Evolutionary conservation across 306 rosid species (phyloP), one percentile per base, ranked within the genome.

Genomic region (Gynostemma pentaphyllum): DNA sequence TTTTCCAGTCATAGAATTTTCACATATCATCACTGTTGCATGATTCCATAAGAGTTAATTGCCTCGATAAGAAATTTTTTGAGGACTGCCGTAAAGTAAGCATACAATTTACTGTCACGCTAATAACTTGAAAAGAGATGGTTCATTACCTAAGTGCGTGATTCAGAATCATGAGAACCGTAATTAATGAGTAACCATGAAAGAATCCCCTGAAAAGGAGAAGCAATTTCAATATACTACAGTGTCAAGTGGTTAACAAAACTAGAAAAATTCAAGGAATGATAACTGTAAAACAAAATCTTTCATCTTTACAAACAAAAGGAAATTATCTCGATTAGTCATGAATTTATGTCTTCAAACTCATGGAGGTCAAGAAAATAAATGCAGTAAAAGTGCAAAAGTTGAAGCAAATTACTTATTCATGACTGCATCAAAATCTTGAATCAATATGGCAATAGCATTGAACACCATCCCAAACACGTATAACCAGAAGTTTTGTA

Each of bases 401-500:
- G 59, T 60, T 42, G 70, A 50, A 64, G 22, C 13, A 68, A 68
- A 50, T 77, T 87, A 92, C 96, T 86, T 82, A 82, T 82, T 92
- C 74, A 81, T 64, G 56, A 92, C 96, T 5, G 88, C 88, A 81
- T 92, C 95, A 62, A 84, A 92, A 82, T 92, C 98, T 84, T 88
- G 98, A 81, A 86, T 72, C 84, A 92, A 22, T 72, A 88, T 92
- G 47, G 96, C 98, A 69, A 81, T 66, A 72, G 83, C 90, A 70
- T 92, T 92, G 88, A 92, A 88, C 49, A 75, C 73, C 98, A 92
- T 92, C 50, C 98, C 96, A 66, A 88, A 92, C 54, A 88, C 70
- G 34, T 92, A 92, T 82, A 92, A 72, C 98, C 96, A 92, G 78
- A 92, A 92, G 79, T 92, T 88, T 69, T 92, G 99, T 69, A 88